Evolutionary conservation across 1,284 basidiomycete species (phyloP), one percentile per base, ranked within the genome.

Genomic region (Leccinum subspadiceum): DNA sequence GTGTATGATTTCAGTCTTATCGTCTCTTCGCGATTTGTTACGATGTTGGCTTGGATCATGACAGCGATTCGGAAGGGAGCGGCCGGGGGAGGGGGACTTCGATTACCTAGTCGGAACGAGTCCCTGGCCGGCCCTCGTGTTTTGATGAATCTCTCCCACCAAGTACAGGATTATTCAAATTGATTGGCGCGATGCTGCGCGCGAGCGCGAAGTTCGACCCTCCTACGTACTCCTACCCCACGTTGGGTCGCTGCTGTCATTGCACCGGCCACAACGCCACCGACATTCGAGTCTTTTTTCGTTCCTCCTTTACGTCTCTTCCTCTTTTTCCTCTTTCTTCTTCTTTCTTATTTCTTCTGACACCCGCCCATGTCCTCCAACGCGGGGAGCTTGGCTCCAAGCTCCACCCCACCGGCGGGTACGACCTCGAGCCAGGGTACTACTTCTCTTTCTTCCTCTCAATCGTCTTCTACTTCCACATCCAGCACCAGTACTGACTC

Each of bases 281-380:
- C 17, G 41, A 20, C 26, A 2, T 59, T 50, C 44, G 1, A 13
- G 22, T 9, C 39, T 44, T 44, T 58, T 22, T 52, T 48, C 33
- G 15, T 12, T 46, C 17, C 41, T 46, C 17, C n/a, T 46, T 46
- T 46, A 46, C 41, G 41, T 12, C 5, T 10, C 20, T 46, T 46
- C 17, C 41, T 20, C 41, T 22, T 44, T 50, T 31, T 24, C 12
- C 15, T n/a, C 15, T 24, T 26, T 51, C 5, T 10, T 51, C 54
- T 17, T 41, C 22, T 56, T 13, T 41, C 22, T 53, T 44, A 13
- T 31, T 37, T 55, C 35, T 50, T 53, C 2, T 50, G 41, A 15
- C 41, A 33, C 10, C 20, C 22, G 29, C 55, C 58, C 62, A 71
- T 73, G 69, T 68, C 71, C 56, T 56, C 70, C 20, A 24, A 15